Evolutionary conservation across 495 filamentous ascomycete species (phyloP), one percentile per base, ranked within the genome.

Genomic region (Aspergillus hancockii): DNA sequence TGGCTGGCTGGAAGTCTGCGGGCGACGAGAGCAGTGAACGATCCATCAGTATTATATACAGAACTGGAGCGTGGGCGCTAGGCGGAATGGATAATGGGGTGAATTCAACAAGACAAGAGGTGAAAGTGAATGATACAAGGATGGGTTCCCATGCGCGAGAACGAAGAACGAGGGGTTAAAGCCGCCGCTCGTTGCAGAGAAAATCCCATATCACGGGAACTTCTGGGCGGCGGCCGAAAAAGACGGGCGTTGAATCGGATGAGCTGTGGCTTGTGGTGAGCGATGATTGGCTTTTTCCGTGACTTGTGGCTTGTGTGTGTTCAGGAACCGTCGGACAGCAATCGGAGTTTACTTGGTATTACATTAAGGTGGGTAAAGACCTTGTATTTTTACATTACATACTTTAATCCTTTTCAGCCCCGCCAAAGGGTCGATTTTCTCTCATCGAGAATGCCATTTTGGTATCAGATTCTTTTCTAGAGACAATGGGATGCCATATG

Each of bases 1-100:
- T 76, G 70, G 67, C 75, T 71, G 75, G 75, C 69, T 71, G 73
- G 62, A 73, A 67, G 67, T 76, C 68, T 66, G 69, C 62, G 69
- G 68, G 67, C 68, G 65, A 72, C 67, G 62, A 63, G 54, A 65
- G 61, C 62, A 69, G 64, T 73, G 63, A 70, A 68, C 62, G 62
- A 78, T 74, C 77, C 77, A 80, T 80, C 69, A 74, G 77, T 72
- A 62, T 55, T 63, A 63, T 64, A 53, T 61, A 54, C 49, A 59
- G 40, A 51, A 49, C 38, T 36, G 52, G 36, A 36, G 60, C 54
- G 49, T 43, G 28, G 40, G 49, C 22, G 43, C 43, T 47, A n/a
- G 43, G 6, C 46, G 31, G 46, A 49, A 53, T n/a, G n/a, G 23
- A 30, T 53, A 49, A 18, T 31, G 14, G 47, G 30, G 31, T 16